Percentiles rank a stretch among this genome's conserved stretches.
These are phyloP conservation scores for Suillus alpinus DNA, from an alignment of 768 basidiomycete species.

Conservation along the genomic window DNA sequence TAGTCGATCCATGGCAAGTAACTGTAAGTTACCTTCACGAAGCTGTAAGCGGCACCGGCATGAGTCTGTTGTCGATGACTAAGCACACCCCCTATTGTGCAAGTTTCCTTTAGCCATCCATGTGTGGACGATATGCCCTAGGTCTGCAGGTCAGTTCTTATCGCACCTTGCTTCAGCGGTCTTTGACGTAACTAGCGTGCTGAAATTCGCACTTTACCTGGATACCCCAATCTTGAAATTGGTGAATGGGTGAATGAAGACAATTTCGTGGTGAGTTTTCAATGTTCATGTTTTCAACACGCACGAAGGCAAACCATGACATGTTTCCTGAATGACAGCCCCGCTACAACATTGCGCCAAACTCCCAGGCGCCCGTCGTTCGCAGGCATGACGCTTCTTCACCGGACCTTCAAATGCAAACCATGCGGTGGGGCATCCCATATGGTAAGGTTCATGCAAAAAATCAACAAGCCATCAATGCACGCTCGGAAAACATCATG, in stretches of 20 bases:
- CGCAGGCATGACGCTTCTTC: conserved; percentile 36
- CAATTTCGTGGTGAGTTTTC: conserved; percentile 45
- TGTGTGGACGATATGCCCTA: conserved; percentile 68
- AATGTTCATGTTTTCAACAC: neutral
- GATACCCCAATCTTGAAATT: conserved; percentile 40
- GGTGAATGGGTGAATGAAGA: conserved; percentile 62
- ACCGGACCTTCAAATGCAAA: conserved; percentile 57
- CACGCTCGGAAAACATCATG: conserved; percentile 77
- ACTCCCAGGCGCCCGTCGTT: conserved; percentile 74
- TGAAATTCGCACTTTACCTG: conserved; percentile 36
- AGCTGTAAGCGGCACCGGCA: no score
- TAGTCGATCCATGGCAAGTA: neutral
- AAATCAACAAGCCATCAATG: conserved; percentile 83
- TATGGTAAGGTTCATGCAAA: conserved; percentile 53
- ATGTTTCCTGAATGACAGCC: conserved; percentile 25
- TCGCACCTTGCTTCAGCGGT: neutral
- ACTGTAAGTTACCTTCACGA: no score
- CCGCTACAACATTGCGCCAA: conserved; percentile 84
- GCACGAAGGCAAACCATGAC: neutral
- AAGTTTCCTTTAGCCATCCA: conserved; percentile 19
- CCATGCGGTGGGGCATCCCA: conserved; percentile 91
- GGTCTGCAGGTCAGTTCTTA: conserved; percentile 40
- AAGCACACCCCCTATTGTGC: neutral
- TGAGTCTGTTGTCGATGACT: neutral
- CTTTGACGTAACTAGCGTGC: conserved; percentile 17